Base-by-base conservation (phyloP, 495 filamentous ascomycete species). In the Penicillium roqueforti region DNA sequence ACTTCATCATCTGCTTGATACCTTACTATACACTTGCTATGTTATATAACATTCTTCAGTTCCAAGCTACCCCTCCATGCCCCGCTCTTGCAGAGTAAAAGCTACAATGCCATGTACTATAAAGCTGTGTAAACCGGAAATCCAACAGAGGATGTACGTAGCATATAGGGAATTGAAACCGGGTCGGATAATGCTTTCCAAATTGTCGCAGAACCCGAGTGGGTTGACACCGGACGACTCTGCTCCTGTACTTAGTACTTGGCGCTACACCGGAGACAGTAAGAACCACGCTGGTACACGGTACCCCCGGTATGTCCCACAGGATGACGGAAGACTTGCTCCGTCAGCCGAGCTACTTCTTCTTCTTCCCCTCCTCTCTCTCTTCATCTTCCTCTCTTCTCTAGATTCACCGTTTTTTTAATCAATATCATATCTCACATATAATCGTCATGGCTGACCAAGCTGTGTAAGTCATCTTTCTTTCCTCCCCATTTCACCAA, bases 401-500 rank as follows among this genome's bases (percentile, higher is more conserved):
- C 46, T 26, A 47, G 55, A 56, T 41, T 44, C 43, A 57, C 51
- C 39, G 47, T 51, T 40, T 45, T 55, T 61, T 58, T n/a, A 37
- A 36, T 38, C 22, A 25, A 48, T 38, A 50, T 4, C 14, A 11
- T 28, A 38, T 37, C 25, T 51, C 55, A 47, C n/a, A 47, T 47
- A 20, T 58, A 60, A 62, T 59, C 56, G 67, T 60, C 51, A 67
- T 70, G 64, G 63, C 68, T 68, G 67, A 76, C 55, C 68, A 81
- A 56, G 81, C 80, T 76, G 74, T 81, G 81, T 84, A 76, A 82
- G 81, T 83, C 55, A 31, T 40, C 44, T 63, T 40, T 48, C 20
- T 18, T 6, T 6, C 41, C 37, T 38, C 20, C 47, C 49, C 54
- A 28, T 46, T 56, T 39, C 43, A 39, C 23, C 42, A 16, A 25